Conservation (phyloP, 441 rosid genomes). For the Biscutella auriculata region DNA sequence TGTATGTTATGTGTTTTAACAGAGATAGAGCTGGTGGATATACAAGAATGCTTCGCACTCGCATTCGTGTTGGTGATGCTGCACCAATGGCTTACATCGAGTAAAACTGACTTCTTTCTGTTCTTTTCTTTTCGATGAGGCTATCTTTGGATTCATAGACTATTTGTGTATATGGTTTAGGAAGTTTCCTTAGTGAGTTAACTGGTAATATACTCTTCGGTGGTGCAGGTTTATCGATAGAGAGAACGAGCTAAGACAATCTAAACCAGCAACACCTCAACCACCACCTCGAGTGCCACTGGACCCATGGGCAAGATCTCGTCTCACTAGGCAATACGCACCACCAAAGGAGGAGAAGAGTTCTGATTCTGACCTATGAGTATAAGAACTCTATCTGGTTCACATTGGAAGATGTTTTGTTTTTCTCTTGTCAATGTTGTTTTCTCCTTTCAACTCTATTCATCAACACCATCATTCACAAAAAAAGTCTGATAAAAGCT, state of each 20-base stretch:
- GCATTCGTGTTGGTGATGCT: conserved; percentile 89
- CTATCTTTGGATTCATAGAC: not conserved
- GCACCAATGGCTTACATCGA: conserved; percentile 92
- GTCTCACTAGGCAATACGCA: conserved; percentile 57
- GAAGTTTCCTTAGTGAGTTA: not conserved
- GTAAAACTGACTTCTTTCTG: conserved; percentile 20
- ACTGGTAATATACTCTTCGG: not conserved
- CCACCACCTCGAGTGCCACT: conserved; percentile 50
- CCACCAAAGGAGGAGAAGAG: conserved; percentile 68
- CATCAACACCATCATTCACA: not conserved
- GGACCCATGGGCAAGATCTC: conserved; percentile 79
- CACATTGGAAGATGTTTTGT: not conserved
- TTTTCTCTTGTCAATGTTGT: not conserved
- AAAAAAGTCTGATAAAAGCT: not conserved
- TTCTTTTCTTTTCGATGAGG: not conserved
- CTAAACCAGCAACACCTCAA: conserved; percentile 67
- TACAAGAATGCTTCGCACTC: conserved; percentile 76
- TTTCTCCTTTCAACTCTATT: not conserved
- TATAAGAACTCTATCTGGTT: not conserved
- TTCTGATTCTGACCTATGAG: conserved; percentile 42
- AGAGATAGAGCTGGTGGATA: conserved; percentile 94
- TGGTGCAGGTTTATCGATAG: conserved; percentile 66
- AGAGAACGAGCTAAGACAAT: conserved; percentile 79
- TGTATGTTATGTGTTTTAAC: conserved; percentile 9
- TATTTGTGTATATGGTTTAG: not conserved